Percentiles rank a stretch among this genome's conserved stretches.
Conservation (phyloP, 2,329 filamentous ascomycete species). For the Paraphaeosphaeria sporulosa region DNA sequence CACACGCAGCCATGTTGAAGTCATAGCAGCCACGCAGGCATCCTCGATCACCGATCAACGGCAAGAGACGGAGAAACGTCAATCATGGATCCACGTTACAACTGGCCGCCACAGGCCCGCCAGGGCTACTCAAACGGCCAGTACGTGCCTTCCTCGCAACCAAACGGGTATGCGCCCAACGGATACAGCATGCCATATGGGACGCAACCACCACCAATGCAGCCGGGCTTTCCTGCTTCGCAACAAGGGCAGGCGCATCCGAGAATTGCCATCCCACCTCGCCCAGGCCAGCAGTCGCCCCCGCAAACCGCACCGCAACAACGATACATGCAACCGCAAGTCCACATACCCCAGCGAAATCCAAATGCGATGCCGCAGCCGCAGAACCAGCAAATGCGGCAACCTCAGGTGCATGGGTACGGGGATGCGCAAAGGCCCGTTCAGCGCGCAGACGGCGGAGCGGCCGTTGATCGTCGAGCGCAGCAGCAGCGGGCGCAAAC, state of each 20-base stretch:
- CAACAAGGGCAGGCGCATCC: constrained; percentile 28
- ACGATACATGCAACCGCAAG: constrained; percentile 36
- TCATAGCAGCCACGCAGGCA: neutral
- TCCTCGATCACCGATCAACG: neutral
- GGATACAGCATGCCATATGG: constrained; percentile 33
- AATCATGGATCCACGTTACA: constrained; percentile 45
- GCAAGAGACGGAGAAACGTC: neutral
- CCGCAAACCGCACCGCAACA: constrained; percentile 30
- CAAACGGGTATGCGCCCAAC: constrained; percentile 39
- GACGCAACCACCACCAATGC: constrained; percentile 30
- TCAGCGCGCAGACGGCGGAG: constrained; percentile 28
- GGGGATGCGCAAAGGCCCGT: constrained; percentile 18
- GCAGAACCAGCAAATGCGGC: constrained; percentile 38
- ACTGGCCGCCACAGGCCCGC: constrained; percentile 38
- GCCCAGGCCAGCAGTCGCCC: constrained; percentile 35
- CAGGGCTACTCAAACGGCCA: constrained; percentile 39
- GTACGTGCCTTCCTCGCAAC: constrained; percentile 35
- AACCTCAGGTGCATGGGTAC: constrained; percentile 36
- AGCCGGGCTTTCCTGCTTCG: constrained; percentile 33
- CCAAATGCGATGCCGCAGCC: constrained; percentile 29
- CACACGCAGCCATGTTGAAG: constrained; percentile 25
- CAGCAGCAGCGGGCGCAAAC: constrained; percentile 29
- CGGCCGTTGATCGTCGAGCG: constrained; percentile 25
- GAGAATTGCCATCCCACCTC: constrained; percentile 30
- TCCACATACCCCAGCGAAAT: constrained; percentile 34